Conservation (phyloP, 2,329 filamentous ascomycete genomes). For the Dendrostoma leiphaemia region DNA sequence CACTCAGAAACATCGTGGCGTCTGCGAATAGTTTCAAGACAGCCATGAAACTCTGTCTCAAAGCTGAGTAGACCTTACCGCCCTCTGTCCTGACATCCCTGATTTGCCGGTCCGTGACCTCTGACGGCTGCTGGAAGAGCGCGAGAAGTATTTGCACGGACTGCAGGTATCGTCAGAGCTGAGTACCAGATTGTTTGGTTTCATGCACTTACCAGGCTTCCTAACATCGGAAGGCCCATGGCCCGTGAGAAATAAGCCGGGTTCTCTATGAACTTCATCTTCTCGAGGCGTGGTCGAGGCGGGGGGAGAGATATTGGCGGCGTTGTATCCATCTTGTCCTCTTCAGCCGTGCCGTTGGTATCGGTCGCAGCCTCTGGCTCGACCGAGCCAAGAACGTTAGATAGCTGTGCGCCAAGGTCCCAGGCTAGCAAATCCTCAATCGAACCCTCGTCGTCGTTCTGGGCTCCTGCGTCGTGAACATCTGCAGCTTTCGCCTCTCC, state of each 20-base stretch:
- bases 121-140: constrained; percentile 32
- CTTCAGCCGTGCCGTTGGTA: constrained; percentile 1
- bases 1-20: constrained; percentile 28
- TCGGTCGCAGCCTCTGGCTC: constrained; percentile 7
- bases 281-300: constrained; percentile 24
- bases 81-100: constrained; percentile 31
- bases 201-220: constrained; percentile 27
- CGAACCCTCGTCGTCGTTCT: not conserved
- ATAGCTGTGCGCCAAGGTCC: constrained; percentile 17
- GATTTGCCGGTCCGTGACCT: constrained; percentile 28
- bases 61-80: constrained; percentile 31
- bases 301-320: constrained; percentile 10
- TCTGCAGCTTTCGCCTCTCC: constrained; percentile 24
- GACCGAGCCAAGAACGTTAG: constrained; percentile 11
- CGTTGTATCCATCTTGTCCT: constrained; percentile 5
- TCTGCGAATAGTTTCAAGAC: constrained; percentile 33
- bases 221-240: constrained; percentile 34
- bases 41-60: constrained; percentile 31
- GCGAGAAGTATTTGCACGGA: constrained; percentile 37
- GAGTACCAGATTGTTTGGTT: not conserved
- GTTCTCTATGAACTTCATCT: constrained; percentile 33
- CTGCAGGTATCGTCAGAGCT: constrained; percentile 15
- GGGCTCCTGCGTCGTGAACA: not conserved
- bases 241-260: constrained; percentile 33
- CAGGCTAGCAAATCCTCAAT: constrained; percentile 1